phyloP scores from a whole-genome alignment of 192 early-diverging fungal species.

The Dissophora ornata region DNA sequence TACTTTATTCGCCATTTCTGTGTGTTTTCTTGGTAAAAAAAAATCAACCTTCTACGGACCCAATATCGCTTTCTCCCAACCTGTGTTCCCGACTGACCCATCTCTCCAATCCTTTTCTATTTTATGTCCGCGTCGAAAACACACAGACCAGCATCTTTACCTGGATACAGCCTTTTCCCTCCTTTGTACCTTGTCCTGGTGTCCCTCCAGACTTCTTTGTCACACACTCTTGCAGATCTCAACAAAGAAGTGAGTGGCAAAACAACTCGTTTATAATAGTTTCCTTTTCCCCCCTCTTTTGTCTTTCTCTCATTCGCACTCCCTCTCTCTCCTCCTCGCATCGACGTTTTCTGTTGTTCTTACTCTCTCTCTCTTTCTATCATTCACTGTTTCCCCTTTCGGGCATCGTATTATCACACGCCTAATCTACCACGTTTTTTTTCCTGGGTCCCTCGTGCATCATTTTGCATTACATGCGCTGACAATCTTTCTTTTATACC shows the following conservation, averaged over 20 bases:
- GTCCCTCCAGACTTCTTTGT: no score
- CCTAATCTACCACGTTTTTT: conserved; percentile 2
- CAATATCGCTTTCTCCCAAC: conserved; percentile 21
- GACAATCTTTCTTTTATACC: no score
- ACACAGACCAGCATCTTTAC: not conserved
- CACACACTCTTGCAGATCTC: no score
- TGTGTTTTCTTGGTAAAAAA: no score
- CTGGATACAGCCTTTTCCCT: not conserved
- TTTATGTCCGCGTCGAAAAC: conserved; percentile 1
- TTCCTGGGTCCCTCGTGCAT: no score
- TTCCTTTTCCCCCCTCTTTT: not conserved
- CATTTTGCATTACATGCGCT: no score
- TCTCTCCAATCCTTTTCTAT: conserved; percentile 1
- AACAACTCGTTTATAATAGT: no score
- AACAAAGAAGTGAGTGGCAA: no score
- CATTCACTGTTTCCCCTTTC: not conserved
- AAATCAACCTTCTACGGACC: no score
- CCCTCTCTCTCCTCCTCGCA: no score
- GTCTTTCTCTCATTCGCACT: not conserved
- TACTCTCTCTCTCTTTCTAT: not conserved
- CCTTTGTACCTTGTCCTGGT: not conserved
- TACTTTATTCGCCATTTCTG: no score
- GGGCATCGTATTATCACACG: not conserved
- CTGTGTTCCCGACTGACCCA: conserved; percentile 32
- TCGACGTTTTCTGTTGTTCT: not conserved